A percentile compares a stretch with the other conserved stretches of the same genome.
Conservation (phyloP, 2,329 filamentous ascomycete species). For the Neonectria punicea region DNA sequence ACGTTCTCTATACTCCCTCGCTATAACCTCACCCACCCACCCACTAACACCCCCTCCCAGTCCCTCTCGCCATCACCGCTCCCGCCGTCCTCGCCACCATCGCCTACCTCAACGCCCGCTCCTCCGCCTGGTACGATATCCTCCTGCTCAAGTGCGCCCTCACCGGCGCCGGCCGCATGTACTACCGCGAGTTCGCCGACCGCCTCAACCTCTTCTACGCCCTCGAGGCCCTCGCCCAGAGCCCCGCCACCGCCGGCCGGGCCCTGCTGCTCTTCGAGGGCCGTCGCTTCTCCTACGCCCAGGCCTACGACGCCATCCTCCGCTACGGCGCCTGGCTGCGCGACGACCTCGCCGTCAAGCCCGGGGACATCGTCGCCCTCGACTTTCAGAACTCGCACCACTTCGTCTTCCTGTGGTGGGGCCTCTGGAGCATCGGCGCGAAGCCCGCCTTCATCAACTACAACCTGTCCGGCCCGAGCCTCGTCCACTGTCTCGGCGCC, state of each 20-base stretch:
- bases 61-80: constrained; percentile 63
- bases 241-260: constrained; percentile 60
- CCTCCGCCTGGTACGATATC: constrained; percentile 73
- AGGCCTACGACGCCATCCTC: constrained; percentile 76
- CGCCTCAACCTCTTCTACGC: constrained; percentile 78
- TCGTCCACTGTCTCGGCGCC: constrained; percentile 78
- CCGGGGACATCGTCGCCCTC: constrained; percentile 81
- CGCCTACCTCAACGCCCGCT: constrained; percentile 83
- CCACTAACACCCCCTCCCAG: constrained; percentile 44
- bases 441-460: constrained; percentile 90
- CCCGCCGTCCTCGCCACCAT: constrained; percentile 73
- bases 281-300: constrained; percentile 76
- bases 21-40: no score
- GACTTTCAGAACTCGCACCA: constrained; percentile 84
- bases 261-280: constrained; percentile 76
- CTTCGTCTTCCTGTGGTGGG: constrained; percentile 80
- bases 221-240: constrained; percentile 73
- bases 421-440: constrained; percentile 84
- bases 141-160: constrained; percentile 66
- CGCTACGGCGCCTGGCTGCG: constrained; percentile 82
- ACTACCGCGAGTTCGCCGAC: constrained; percentile 64
- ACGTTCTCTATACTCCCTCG: background rate
- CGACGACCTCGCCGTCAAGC: constrained; percentile 69
- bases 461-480: constrained; percentile 76
- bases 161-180: constrained; percentile 55